These are phyloP conservation scores for Ehretia macrophylla DNA, from an alignment of 257 asterid genomes.

Conservation along the genomic window DNA sequence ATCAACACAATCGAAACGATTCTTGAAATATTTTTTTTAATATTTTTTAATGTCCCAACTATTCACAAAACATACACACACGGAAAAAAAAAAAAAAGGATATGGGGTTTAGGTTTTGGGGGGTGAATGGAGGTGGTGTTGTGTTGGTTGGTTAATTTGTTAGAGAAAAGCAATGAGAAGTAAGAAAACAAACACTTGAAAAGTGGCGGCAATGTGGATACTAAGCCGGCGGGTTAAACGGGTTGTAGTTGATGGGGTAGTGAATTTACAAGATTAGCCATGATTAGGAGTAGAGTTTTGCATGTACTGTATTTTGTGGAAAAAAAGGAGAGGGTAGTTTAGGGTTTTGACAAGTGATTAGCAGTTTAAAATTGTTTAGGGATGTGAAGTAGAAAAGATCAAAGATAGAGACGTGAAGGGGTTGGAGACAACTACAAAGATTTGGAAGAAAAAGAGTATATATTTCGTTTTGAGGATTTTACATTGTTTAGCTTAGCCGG, in stretches of 20 bases:
- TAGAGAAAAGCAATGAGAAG: slow-evolving; percentile 28
- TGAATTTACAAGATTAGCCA: slow-evolving; percentile 32
- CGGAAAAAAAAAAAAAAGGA: background rate
- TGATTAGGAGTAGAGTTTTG: background rate
- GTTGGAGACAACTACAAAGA: slow-evolving; percentile 4
- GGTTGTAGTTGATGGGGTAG: slow-evolving; percentile 2
- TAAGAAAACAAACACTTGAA: slow-evolving; percentile 31
- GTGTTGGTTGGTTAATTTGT: slow-evolving; percentile 22
- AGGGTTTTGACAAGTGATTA: background rate
- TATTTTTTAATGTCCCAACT: background rate
- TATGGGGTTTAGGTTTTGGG: background rate
- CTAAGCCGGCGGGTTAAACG: slow-evolving; percentile 52
- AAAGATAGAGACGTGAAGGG: slow-evolving; percentile 19
- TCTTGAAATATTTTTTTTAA: background rate
- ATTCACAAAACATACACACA: background rate
- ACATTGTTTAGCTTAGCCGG: slow-evolving; percentile 31
- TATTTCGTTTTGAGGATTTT: slow-evolving; percentile 35
- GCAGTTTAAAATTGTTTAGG: slow-evolving; percentile 9
- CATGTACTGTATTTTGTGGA: background rate
- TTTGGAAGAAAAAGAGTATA: slow-evolving; percentile 21
- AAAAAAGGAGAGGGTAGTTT: slow-evolving; percentile 6
- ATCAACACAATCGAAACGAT: background rate
- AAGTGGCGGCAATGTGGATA: slow-evolving; percentile 70
- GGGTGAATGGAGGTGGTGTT: slow-evolving; percentile 1
- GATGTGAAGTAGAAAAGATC: slow-evolving; percentile 14